Conservation (phyloP, 2,329 filamentous ascomycete genomes). For the Xylaria sp. region DNA sequence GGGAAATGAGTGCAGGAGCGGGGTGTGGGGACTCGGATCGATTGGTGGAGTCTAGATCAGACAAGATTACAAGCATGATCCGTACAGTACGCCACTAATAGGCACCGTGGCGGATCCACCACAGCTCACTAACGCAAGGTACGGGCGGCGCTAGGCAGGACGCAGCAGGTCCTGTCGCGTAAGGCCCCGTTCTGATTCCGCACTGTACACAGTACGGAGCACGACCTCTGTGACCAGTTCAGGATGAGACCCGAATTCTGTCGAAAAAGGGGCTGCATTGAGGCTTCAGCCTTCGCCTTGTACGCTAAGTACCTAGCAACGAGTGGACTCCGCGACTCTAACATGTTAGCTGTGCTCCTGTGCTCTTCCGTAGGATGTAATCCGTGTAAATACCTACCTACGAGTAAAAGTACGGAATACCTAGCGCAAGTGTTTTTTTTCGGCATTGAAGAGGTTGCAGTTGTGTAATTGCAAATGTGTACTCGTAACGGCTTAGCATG, state of each 20-base stretch:
- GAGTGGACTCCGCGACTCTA: too few relatives aligned
- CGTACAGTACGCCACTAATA: conserved; percentile 17
- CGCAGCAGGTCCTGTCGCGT: not conserved
- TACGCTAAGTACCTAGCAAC: not conserved
- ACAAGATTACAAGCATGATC: conserved; percentile 13
- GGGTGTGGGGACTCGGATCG: conserved; percentile 25
- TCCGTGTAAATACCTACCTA: too few relatives aligned
- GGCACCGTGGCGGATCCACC: not conserved
- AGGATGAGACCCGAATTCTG: not conserved
- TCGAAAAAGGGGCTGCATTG: conserved; percentile 1
- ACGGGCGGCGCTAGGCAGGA: not conserved
- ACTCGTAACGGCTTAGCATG: not conserved
- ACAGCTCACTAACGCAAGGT: not conserved
- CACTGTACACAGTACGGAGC: not conserved
- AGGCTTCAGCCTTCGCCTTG: not conserved
- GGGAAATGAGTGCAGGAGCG: conserved; percentile 34
- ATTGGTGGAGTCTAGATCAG: conserved; percentile 14
- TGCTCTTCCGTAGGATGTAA: too few relatives aligned
- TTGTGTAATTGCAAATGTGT: too few relatives aligned
- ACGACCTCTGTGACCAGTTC: not conserved
- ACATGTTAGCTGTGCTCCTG: too few relatives aligned
- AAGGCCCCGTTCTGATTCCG: not conserved
- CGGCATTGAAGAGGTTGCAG: not conserved
- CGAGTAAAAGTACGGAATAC: not conserved
- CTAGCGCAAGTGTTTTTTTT: not conserved